A percentile compares a stretch with the other conserved stretches of the same genome.
Conservation (phyloP, 2,329 filamentous ascomycete genomes). For the Xylaria sp. region DNA sequence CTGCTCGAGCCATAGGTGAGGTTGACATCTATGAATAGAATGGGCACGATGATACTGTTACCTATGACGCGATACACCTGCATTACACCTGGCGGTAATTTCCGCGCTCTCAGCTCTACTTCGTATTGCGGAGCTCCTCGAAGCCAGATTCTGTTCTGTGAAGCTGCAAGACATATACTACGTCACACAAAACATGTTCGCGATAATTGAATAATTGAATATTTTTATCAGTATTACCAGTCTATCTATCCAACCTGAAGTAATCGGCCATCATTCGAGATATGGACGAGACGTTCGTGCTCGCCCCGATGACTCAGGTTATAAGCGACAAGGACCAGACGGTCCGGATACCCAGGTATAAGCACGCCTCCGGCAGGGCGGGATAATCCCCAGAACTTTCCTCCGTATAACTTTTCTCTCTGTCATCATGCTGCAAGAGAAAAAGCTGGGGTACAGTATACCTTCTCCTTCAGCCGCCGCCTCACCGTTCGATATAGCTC, state of each 20-base stretch:
- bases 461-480: conserved; percentile 21
- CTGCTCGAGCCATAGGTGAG: conserved; percentile 17
- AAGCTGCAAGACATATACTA: background rate
- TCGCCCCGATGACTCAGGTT: background rate
- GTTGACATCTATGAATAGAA: conserved; percentile 38
- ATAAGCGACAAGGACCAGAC: background rate
- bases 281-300: background rate
- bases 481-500: conserved; percentile 23
- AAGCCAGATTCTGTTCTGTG: background rate
- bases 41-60: conserved; percentile 21
- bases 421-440: background rate
- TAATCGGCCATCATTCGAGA: background rate
- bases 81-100: conserved; percentile 27
- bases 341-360: background rate
- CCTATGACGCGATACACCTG: conserved; percentile 21
- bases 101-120: conserved; percentile 26
- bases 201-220: background rate
- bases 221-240: background rate
- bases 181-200: background rate
- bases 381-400: conserved; percentile 31
- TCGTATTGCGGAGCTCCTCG: conserved; percentile 10
- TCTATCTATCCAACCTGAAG: background rate
- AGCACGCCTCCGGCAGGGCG: background rate
- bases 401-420: conserved; percentile 30
- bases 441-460: conserved; percentile 25